These are phyloP conservation scores for Penicillium cataractarum DNA, from an alignment of 495 filamentous ascomycete species.

Conservation along the genomic window DNA sequence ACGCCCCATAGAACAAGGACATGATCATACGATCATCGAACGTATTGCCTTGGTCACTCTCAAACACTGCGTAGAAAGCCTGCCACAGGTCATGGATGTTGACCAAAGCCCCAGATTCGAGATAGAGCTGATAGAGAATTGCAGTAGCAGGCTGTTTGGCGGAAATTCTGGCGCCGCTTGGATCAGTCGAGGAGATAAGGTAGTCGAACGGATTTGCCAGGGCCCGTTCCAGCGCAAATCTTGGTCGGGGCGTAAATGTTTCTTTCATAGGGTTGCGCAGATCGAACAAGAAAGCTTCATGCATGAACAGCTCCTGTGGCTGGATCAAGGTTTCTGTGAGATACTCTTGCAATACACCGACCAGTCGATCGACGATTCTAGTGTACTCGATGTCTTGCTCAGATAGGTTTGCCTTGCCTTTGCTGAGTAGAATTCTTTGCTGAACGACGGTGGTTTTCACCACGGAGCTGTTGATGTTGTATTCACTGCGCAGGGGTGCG, in stretches of 20 bases:
- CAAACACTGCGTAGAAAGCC: slow-evolving; percentile 78
- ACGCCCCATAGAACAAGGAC: slow-evolving; percentile 75
- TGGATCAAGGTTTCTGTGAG: slow-evolving; percentile 57
- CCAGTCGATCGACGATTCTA: slow-evolving; percentile 67
- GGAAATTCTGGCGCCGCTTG: slow-evolving; percentile 42
- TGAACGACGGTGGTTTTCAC: slow-evolving; percentile 84
- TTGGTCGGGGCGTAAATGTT: slow-evolving; percentile 77
- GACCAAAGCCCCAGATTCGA: slow-evolving; percentile 84
- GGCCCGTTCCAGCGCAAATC: slow-evolving; percentile 79
- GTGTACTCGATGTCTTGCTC: slow-evolving; percentile 78
- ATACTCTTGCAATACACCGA: slow-evolving; percentile 55
- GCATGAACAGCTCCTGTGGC: slow-evolving; percentile 67
- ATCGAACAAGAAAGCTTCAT: slow-evolving; percentile 87
- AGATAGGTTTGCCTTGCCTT: slow-evolving; percentile 73
- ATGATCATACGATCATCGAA: slow-evolving; percentile 56
- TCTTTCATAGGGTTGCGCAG: slow-evolving; percentile 76
- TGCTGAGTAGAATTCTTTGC: slow-evolving; percentile 84
- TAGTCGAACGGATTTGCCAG: slow-evolving; percentile 84
- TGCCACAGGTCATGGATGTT: slow-evolving; percentile 91
- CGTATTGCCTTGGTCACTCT: slow-evolving; percentile 59
- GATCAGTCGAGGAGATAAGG: slow-evolving; percentile 64
- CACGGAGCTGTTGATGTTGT: slow-evolving; percentile 69
- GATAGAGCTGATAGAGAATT: slow-evolving; percentile 87
- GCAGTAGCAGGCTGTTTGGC: slow-evolving; percentile 75
- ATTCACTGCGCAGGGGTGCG: slow-evolving; percentile 69